Conservation (phyloP, 1,284 basidiomycete genomes). For the Fistulinella staudtii region DNA sequence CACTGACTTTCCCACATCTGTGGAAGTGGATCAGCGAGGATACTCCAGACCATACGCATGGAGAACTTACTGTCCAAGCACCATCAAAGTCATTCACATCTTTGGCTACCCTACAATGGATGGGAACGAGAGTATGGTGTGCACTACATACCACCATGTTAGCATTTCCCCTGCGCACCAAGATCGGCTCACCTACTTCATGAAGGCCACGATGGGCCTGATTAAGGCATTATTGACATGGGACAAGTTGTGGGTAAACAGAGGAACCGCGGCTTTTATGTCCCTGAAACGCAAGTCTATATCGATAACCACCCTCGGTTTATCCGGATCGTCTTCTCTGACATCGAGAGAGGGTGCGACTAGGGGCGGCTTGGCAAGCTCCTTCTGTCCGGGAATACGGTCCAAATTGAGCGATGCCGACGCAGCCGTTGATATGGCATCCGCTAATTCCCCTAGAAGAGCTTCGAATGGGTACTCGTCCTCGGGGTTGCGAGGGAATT, state of each 20-base stretch:
- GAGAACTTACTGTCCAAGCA: conserved; percentile 74
- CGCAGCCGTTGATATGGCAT: conserved; percentile 62
- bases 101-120: conserved; percentile 82
- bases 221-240: conserved; percentile 95
- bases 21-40: conserved; percentile 13
- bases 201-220: conserved; percentile 96
- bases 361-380: conserved; percentile 83
- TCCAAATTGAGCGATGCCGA: conserved; percentile 53
- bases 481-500: conserved; percentile 83
- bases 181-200: conserved; percentile 68
- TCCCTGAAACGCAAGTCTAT: conserved; percentile 96
- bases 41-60: neutral
- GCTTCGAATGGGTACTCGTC: conserved; percentile 79
- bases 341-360: conserved; percentile 58
- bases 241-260: conserved; percentile 83
- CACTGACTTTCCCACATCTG: conserved; percentile 82
- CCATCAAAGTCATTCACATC: conserved; percentile 82
- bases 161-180: conserved; percentile 9
- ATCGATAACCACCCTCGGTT: conserved; percentile 73
- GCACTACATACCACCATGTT: conserved; percentile 47
- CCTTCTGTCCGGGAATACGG: conserved; percentile 85
- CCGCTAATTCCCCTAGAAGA: conserved; percentile 88
- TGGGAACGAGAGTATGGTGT: conserved; percentile 88
- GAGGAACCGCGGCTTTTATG: conserved; percentile 92
- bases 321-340: conserved; percentile 37